A percentile compares a stretch with the other conserved stretches of the same genome.
phyloP scores from a whole-genome alignment of 371 early-diverging fungal genomes.

The Batkoa obscura region DNA sequence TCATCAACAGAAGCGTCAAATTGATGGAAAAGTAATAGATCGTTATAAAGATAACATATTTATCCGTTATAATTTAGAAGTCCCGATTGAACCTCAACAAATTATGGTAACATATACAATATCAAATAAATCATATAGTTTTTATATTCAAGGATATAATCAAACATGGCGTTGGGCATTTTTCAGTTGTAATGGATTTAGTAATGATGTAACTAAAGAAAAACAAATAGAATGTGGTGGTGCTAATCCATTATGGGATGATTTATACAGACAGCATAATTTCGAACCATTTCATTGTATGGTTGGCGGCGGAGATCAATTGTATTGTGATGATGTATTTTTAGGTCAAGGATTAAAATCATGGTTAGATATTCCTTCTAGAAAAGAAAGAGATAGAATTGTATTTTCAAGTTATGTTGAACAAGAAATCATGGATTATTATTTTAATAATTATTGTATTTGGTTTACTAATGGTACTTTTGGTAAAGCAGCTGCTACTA shows the following conservation, averaged over 20 bases:
- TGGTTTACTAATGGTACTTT: slow-evolving; percentile 45
- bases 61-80: neutral
- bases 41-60: neutral
- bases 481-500: slow-evolving; percentile 35
- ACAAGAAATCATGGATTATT: slow-evolving; percentile 35
- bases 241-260: slow-evolving; percentile 55
- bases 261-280: slow-evolving; percentile 45
- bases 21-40: neutral
- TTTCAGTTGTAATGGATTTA: slow-evolving; percentile 51
- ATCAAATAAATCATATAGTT: slow-evolving; percentile 5
- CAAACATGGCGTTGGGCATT: slow-evolving; percentile 31
- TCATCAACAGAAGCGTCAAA: neutral
- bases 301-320: slow-evolving; percentile 74
- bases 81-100: neutral
- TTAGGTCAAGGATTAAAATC: slow-evolving; percentile 29
- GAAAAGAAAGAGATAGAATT: slow-evolving; percentile 17
- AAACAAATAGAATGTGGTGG: slow-evolving; percentile 35
- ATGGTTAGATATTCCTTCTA: slow-evolving; percentile 24
- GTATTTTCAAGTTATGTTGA: slow-evolving; percentile 30
- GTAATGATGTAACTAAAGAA: slow-evolving; percentile 25
- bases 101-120: neutral
- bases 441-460: slow-evolving; percentile 47
- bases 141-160: slow-evolving; percentile 18
- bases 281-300: slow-evolving; percentile 50
- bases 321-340: slow-evolving; percentile 44